phyloP scores from a whole-genome alignment of 768 basidiomycete genomes.

The Boletus pseudopeckii region DNA sequence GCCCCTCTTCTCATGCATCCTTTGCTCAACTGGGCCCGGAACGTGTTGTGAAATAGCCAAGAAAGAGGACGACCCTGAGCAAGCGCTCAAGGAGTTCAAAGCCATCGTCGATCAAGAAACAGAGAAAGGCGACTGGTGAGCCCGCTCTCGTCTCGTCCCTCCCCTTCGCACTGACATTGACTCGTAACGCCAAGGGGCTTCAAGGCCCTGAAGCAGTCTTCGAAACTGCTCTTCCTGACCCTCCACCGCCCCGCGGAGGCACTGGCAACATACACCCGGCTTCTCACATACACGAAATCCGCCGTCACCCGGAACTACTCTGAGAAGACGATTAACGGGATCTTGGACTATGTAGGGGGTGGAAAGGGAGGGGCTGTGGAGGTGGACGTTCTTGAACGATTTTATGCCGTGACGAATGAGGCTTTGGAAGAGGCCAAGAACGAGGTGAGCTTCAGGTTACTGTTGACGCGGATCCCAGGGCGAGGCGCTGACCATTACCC shows the following conservation, averaged over 20 bases:
- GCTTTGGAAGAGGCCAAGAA: slow-evolving; percentile 94
- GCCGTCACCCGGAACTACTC: slow-evolving; percentile 95
- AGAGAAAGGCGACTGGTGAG: slow-evolving; percentile 93
- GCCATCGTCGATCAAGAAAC: slow-evolving; percentile 86
- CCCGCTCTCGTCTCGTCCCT: neutral
- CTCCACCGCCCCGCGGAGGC: slow-evolving; percentile 82
- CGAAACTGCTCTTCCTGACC: slow-evolving; percentile 84
- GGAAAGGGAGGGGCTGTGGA: slow-evolving; percentile 74
- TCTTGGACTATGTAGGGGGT: slow-evolving; percentile 96
- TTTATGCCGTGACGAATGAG: slow-evolving; percentile 90
- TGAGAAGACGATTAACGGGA: slow-evolving; percentile 98
- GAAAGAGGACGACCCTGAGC: slow-evolving; percentile 93
- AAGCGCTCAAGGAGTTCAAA: slow-evolving; percentile 85
- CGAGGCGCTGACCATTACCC: neutral
- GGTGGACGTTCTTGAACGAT: slow-evolving; percentile 86
- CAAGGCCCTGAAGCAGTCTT: slow-evolving; percentile 97
- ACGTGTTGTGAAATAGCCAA: slow-evolving; percentile 49
- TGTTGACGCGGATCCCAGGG: neutral
- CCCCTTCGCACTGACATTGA: neutral
- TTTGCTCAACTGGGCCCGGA: neutral
- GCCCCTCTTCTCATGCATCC: neutral
- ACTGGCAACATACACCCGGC: slow-evolving; percentile 75
- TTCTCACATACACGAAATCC: slow-evolving; percentile 92
- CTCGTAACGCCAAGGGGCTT: slow-evolving; percentile 72
- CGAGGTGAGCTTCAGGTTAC: slow-evolving; percentile 55